Evolutionary conservation across 768 basidiomycete species (phyloP), one percentile per base, ranked within the genome.

Genomic region (Mycena rosella): DNA sequence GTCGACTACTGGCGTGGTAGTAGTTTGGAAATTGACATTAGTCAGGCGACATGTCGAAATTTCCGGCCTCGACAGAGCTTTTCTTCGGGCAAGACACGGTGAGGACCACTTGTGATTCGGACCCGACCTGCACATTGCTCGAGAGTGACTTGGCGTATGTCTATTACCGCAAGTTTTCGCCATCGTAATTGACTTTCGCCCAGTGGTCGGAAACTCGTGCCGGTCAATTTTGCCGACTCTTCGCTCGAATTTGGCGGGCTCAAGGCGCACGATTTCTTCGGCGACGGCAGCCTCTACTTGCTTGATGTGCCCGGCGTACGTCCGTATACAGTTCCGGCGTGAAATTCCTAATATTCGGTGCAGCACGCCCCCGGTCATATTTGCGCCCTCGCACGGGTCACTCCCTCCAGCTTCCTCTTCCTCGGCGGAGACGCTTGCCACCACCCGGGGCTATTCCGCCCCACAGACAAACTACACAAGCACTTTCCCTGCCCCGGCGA

Each of bases 261-360:
- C 61, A 60, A 52, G 22, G 70, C 73, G 0, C 42, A 66, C 44
- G 73, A 75, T 36, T 75, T 60, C n/a, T 75, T 75, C 29, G 72
- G 70, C 7, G 74, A 75, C 36, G 74, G 73, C 1, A 75, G 74
- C 44, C 63, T 75, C 49, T 75, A 74, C 47, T 20, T 75, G 14
- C 63, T 75, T n/a, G 63, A 73, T 42, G 64, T 60, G 0, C 73
- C 74, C 2, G 74, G 74, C 9, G 74, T 75, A 30, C 11, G 59
- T 55, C 24, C 34, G 11, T 2, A 22, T 20, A 32, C 44, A 18
- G 6, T 2, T 45, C 1, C 47, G 10, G 10, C 29, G n/a, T n/a
- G n/a, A n/a, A n/a, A n/a, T n/a, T n/a, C n/a, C n/a, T n/a, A n/a
- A n/a, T n/a, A n/a, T 38, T 34, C 27, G 3, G 30, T n/a, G 15